Evolutionary conservation across 176 grass and related monocot species (phyloP).

Genomic region (Oryza punctata): DNA sequence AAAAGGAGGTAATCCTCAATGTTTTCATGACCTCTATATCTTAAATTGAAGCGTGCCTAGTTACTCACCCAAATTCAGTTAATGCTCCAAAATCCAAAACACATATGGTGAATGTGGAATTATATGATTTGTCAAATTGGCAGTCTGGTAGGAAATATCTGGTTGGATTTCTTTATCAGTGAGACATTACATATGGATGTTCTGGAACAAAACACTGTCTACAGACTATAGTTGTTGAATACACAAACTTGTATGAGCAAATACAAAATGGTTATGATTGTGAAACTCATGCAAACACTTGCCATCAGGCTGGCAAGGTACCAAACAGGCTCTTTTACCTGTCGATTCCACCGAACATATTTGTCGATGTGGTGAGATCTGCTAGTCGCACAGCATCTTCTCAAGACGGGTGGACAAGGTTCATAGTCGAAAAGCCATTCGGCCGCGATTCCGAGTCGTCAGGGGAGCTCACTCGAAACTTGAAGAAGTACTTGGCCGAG

Average conservation of each 20-base stretch:
- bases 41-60: not conserved
- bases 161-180: not conserved
- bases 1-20: constrained; percentile 69
- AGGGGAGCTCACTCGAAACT: constrained; percentile 65
- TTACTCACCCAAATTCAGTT: not conserved
- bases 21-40: not conserved
- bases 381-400: constrained; percentile 65
- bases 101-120: not conserved
- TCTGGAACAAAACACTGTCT: not conserved
- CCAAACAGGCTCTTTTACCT: constrained; percentile 90
- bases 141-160: not conserved
- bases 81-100: not conserved
- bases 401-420: constrained; percentile 76
- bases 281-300: not conserved
- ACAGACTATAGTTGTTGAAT: not conserved
- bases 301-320: constrained; percentile 57
- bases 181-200: not conserved
- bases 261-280: not conserved
- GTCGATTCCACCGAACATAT: constrained; percentile 94
- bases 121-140: not conserved
- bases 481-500: constrained; percentile 76
- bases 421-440: constrained; percentile 96
- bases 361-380: constrained; percentile 87
- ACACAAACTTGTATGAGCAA: not conserved
- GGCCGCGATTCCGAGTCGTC: constrained; percentile 89